Percentiles rank a stretch among this genome's conserved stretches.
Evolutionary conservation across 306 rosid genomes (phyloP).

Genomic region (Vigna reflexopilosa): DNA sequence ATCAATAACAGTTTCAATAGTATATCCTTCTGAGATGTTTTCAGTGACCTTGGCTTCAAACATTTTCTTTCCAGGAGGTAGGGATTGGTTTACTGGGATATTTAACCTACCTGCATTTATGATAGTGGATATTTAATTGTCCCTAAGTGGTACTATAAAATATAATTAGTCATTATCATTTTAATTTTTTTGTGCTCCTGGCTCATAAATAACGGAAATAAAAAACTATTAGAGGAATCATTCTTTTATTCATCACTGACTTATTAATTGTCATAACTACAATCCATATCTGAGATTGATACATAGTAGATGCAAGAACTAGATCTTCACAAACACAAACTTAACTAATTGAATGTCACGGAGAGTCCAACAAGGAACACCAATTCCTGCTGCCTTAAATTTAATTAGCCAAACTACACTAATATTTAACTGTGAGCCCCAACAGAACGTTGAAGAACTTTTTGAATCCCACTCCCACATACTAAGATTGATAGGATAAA

Average conservation of each 20-base stretch:
- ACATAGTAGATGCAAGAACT: slow-evolving; percentile 28
- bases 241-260: slow-evolving; percentile 30
- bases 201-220: slow-evolving; percentile 10
- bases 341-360: slow-evolving; percentile 17
- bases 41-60: slow-evolving; percentile 89
- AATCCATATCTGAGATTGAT: slow-evolving; percentile 11
- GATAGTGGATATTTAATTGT: slow-evolving; percentile 42
- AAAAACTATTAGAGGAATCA: neutral
- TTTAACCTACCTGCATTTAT: slow-evolving; percentile 61
- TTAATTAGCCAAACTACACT: slow-evolving; percentile 34
- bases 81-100: slow-evolving; percentile 59
- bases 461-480: slow-evolving; percentile 37
- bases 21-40: slow-evolving; percentile 71
- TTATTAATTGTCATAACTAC: slow-evolving; percentile 24
- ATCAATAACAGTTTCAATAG: slow-evolving; percentile 88
- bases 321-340: slow-evolving; percentile 12
- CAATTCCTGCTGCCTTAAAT: slow-evolving; percentile 22
- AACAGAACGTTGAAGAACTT: slow-evolving; percentile 30
- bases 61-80: slow-evolving; percentile 62
- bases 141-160: slow-evolving; percentile 33
- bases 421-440: slow-evolving; percentile 22
- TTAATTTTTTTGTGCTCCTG: slow-evolving; percentile 7
- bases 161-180: slow-evolving; percentile 25
- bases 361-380: slow-evolving; percentile 34
- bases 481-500: slow-evolving; percentile 24